Evolutionary conservation across 2,329 filamentous ascomycete species (phyloP).

Genomic region (Sclerotinia sclerotiorum): DNA sequence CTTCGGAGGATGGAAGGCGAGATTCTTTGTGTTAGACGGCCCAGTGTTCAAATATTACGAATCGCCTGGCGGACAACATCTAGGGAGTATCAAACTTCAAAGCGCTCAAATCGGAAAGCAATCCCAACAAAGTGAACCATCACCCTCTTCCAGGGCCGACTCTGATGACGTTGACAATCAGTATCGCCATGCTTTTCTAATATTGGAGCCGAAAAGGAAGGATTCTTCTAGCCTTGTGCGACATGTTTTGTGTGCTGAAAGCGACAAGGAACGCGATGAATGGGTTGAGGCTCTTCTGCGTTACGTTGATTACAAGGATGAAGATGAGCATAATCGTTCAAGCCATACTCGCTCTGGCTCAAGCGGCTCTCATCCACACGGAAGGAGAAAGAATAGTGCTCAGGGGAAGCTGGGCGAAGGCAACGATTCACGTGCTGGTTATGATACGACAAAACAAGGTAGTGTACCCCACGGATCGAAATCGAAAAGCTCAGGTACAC

Average conservation of each 20-base stretch:
- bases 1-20: slow-evolving; percentile 96
- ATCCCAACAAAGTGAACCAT: slow-evolving; percentile 57
- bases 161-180: slow-evolving; percentile 85
- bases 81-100: slow-evolving; percentile 90
- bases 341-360: slow-evolving; percentile 45
- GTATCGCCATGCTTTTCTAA: slow-evolving; percentile 93
- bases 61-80: slow-evolving; percentile 80
- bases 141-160: slow-evolving; percentile 57
- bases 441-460: slow-evolving; percentile 43
- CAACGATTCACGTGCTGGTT: slow-evolving; percentile 43
- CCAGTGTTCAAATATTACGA: slow-evolving; percentile 86
- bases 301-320: slow-evolving; percentile 76
- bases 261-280: slow-evolving; percentile 83
- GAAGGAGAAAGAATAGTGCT: slow-evolving; percentile 47
- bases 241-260: slow-evolving; percentile 94
- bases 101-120: slow-evolving; percentile 95
- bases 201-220: slow-evolving; percentile 94
- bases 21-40: slow-evolving; percentile 68
- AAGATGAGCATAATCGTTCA: slow-evolving; percentile 57
- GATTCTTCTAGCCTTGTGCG: slow-evolving; percentile 85
- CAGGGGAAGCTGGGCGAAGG: slow-evolving; percentile 42
- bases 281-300: slow-evolving; percentile 91
- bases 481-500: slow-evolving; percentile 38
- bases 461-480: slow-evolving; percentile 38
- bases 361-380: slow-evolving; percentile 42